These are phyloP conservation scores for Leccinum boreale DNA, from an alignment of 768 basidiomycete species.

Conservation along the genomic window DNA sequence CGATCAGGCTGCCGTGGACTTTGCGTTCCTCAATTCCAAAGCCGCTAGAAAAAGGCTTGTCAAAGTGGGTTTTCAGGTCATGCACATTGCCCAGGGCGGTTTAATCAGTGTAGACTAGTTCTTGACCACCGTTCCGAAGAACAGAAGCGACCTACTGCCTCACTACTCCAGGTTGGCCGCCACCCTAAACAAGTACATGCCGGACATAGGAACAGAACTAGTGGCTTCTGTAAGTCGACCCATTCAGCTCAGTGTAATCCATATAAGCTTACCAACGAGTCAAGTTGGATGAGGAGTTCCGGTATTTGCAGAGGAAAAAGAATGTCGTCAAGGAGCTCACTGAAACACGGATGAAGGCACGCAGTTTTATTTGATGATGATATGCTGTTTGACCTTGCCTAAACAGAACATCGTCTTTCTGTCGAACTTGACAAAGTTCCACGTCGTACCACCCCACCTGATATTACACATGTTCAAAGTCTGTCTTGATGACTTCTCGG, in stretches of 20 bases:
- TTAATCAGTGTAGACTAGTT: conserved; percentile 46
- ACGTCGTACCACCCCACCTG: conserved; percentile 84
- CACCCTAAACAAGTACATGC: conserved; percentile 88
- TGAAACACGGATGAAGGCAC: conserved; percentile 80
- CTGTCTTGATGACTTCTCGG: conserved; percentile 92
- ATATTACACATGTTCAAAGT: conserved; percentile 97
- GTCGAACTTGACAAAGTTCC: conserved; percentile 94
- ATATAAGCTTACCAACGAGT: conserved; percentile 3
- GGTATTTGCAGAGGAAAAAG: conserved; percentile 92
- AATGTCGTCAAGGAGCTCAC: conserved; percentile 87
- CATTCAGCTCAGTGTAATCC: neutral
- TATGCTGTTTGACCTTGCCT: neutral
- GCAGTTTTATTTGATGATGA: conserved; percentile 5
- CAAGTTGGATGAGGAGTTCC: conserved; percentile 95
- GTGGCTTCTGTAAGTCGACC: conserved; percentile 64
- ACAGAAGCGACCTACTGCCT: conserved; percentile 84
- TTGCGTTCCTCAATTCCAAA: conserved; percentile 95
- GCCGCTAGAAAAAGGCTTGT: conserved; percentile 89
- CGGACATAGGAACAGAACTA: conserved; percentile 83
- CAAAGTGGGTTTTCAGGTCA: conserved; percentile 50
- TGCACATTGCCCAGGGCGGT: conserved; percentile 1
- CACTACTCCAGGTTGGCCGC: conserved; percentile 91
- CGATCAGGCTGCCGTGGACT: conserved; percentile 93
- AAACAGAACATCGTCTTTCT: conserved; percentile 81
- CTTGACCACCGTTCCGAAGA: conserved; percentile 79